Evolutionary conservation across 352 stramenopile genomes (phyloP), one percentile per base, ranked within the genome.

Genomic region (Phytophthora aleatoria): DNA sequence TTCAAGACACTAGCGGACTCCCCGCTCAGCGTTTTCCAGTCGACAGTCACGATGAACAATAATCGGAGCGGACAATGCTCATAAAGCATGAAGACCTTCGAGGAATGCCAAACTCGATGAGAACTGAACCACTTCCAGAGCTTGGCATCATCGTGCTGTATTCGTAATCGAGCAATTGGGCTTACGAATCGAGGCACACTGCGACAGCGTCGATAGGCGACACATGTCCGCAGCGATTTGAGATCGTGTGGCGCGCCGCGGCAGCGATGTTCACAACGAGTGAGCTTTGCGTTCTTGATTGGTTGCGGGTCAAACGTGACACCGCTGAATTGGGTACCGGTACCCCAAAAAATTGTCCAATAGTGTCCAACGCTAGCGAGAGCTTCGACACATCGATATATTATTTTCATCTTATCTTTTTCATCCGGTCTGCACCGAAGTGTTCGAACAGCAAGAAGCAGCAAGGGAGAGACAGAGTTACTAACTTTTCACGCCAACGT

Each of bases 141-240:
- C 12, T 16, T 41, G 35, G 35, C 35, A 41, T 41, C 3, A 16
- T 16, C 35, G 3, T 41, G 10, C 12, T 48, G 42, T 27, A 59
- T 67, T 52, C 61, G 61, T 57, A 68, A 69, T 57, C 61, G 61
- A 45, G 15, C 38, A 50, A 35, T 27, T 36, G 7, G 16, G 58
- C 26, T 66, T 60, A 66, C 49, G 50, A 55, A 61, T 66, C 58
- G 39, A 50, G 41, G 5, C n/a, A 31, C 51, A 69, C 9, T 64
- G 61, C 54, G 61, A 69, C 47, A 54, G 38, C 45, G 45, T 26
- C 61, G 61, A 64, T 58, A 69, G 61, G 53, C 54, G 45, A 64
- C 61, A 64, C 53, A 64, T 58, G 54, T 50, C 24, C n/a, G 47
- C 13, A 5, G 30, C 45, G 61, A 69, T 69, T 69, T 69, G 61